These are phyloP conservation scores for Xylaria digitata DNA, from an alignment of 2,329 filamentous ascomycete species.

Conservation along the genomic window DNA sequence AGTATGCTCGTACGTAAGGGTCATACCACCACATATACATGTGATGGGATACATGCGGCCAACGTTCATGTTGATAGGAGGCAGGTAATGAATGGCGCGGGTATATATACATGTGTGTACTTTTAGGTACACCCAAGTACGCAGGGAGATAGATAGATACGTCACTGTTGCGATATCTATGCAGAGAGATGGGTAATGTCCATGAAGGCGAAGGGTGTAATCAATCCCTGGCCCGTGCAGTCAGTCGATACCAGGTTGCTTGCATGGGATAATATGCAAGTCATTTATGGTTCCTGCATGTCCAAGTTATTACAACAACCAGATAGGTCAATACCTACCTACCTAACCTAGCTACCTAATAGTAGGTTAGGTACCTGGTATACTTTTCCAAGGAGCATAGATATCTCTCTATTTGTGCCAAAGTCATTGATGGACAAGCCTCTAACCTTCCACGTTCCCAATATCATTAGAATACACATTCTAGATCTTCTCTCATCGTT, in stretches of 20 bases:
- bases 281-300: constrained; percentile 40
- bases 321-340: constrained; percentile 14
- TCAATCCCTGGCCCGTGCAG: constrained; percentile 5
- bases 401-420: too few species aligned
- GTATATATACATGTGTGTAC: not conserved
- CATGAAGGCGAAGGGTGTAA: not conserved
- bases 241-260: constrained; percentile 7
- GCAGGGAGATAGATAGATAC: constrained; percentile 7
- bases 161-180: constrained; percentile 12
- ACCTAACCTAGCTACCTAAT: not conserved
- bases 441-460: too few species aligned
- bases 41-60: not conserved
- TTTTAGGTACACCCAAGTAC: not conserved
- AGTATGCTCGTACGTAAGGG: not conserved
- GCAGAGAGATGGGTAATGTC: not conserved
- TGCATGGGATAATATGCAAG: constrained; percentile 33
- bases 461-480: not conserved
- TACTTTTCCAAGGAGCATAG: too few species aligned
- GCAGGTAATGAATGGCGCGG: too few species aligned
- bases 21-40: not conserved
- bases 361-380: too few species aligned
- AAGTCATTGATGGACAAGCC: too few species aligned
- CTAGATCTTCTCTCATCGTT: not conserved
- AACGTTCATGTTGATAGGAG: not conserved
- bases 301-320: constrained; percentile 2